Percentiles rank a stretch among this genome's conserved stretches.
Conservation (phyloP, 2,329 filamentous ascomycete genomes). For the Elsinoe necatrix region DNA sequence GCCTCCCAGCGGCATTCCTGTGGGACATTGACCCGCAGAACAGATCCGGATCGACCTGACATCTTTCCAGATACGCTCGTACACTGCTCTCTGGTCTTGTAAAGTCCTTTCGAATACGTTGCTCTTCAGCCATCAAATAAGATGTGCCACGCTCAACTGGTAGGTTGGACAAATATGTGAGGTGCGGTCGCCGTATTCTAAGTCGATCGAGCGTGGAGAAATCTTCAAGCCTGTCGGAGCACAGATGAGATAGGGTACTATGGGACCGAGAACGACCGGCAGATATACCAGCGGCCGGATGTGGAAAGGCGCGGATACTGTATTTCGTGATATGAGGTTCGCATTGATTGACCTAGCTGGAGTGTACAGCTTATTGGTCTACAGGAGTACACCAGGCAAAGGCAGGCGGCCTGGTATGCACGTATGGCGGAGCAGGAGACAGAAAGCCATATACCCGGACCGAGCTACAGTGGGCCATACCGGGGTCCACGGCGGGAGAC, state of each 20-base stretch:
- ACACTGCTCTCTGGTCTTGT: too few species aligned
- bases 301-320: neutral
- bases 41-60: too few species aligned
- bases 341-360: neutral
- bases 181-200: neutral
- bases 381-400: neutral
- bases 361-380: too few species aligned
- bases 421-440: neutral
- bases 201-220: neutral
- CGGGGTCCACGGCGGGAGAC: neutral
- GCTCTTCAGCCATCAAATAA: too few species aligned
- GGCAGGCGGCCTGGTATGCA: neutral
- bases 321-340: neutral
- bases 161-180: neutral
- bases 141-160: neutral
- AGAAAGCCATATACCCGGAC: neutral
- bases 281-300: neutral
- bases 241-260: neutral
- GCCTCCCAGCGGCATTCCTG: too few species aligned
- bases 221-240: neutral
- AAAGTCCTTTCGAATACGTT: too few species aligned
- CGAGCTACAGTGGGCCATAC: neutral
- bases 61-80: too few species aligned
- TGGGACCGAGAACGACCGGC: neutral
- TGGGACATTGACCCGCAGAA: too few species aligned